Evolutionary conservation across 345 rosid species (phyloP), one percentile per base, ranked within the genome.

Genomic region (Raphanus raphanistrum): DNA sequence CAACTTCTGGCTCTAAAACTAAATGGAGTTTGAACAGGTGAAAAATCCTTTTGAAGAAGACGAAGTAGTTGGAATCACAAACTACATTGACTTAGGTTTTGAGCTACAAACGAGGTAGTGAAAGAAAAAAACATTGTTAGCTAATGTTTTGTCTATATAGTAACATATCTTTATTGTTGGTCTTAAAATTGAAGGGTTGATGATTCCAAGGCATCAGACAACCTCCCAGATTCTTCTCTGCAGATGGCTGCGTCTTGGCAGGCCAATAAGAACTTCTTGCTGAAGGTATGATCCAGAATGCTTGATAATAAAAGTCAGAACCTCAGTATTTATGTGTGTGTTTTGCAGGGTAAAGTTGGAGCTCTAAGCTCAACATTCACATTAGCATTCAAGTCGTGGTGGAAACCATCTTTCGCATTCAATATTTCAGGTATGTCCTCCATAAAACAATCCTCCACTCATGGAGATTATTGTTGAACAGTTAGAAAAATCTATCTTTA

Each of bases 211-310:
- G 73, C 79, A 16, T 55, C 86, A 71, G 82, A 79, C 21, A 65
- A 27, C 69, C 29, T 71, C 43, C 68, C 87, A 35, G 96, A 89
- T 74, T 90, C 98, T 58, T 85, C 90, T 68, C 84, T 94, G 79
- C 96, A 90, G 76, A 86, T 90, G 61, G 98, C 91, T 72, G 98
- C 97, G 2, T 94, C 97, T 72, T 94, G 96, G 98, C 98, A 94
- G 77, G 96, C 90, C 79, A 94, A 94, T 84, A 92, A 92, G 80
- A 94, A 94, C 87, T 85, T 94, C 82, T 66, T 92, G 84, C 57
- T 94, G 74, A 94, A 94, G 94, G 98, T 89, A 41, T 28, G 9
- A 27, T 10, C 5, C 10, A 16, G 13, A 1, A 71, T 63, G 32
- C 70, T 33, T 61, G 63, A 38, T 81, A 3, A 31, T 36, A 21